Conservation (phyloP, 192 early-diverging fungal genomes). For the Pecoramyces ruminantium region DNA sequence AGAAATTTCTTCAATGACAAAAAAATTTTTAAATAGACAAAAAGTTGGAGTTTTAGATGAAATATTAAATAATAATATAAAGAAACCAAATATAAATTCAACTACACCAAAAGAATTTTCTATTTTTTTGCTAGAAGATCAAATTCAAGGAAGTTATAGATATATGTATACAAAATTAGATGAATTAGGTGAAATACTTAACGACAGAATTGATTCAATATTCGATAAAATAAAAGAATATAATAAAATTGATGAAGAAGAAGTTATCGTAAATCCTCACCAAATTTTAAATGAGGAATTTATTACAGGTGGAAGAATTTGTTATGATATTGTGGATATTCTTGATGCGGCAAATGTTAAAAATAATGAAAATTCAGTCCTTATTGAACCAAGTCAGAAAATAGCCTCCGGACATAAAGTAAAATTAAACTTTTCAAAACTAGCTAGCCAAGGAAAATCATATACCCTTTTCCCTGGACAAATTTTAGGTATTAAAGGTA, state of each 20-base stretch:
- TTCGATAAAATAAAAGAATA: background rate
- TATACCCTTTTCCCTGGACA: slow-evolving; percentile 63
- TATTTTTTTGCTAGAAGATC: background rate
- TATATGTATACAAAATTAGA: background rate
- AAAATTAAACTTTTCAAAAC: background rate
- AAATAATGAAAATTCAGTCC: background rate
- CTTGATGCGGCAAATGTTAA: background rate
- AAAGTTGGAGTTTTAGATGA: background rate
- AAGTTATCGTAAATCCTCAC: background rate
- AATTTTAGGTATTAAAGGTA: slow-evolving; percentile 55
- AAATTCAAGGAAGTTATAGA: background rate
- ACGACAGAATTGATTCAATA: background rate
- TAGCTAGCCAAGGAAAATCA: background rate
- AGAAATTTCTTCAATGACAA: background rate
- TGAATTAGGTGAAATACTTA: background rate
- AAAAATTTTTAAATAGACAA: background rate
- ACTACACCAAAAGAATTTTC: background rate
- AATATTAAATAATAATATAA: background rate
- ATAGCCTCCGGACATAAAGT: background rate
- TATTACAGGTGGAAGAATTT: background rate
- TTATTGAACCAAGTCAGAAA: background rate
- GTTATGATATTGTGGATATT: background rate
- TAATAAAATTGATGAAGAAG: background rate
- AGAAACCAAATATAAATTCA: background rate
- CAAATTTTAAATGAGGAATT: background rate